Percentiles rank a stretch among this genome's conserved stretches.
Conservation (phyloP, 1,139 yeast species). For the Saccharomycopsis hybrid region DNA sequence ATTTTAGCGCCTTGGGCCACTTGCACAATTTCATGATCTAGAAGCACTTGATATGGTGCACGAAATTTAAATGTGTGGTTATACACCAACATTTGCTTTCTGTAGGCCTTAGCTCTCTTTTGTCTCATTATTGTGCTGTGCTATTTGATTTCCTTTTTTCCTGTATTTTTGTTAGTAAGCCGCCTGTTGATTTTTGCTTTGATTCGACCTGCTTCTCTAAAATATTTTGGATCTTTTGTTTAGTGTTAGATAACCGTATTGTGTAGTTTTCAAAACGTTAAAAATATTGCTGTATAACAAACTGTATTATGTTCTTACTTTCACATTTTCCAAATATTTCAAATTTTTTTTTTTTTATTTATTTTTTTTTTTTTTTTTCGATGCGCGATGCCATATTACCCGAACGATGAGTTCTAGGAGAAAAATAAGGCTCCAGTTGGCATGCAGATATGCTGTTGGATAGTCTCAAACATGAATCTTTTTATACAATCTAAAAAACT, state of each 20-base stretch:
- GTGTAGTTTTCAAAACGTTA: neutral
- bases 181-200: too few relatives aligned
- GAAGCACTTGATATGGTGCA: constrained; percentile 84
- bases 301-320: neutral
- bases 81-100: constrained; percentile 84
- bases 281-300: too few relatives aligned
- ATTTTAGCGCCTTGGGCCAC: constrained; percentile 61
- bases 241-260: too few relatives aligned
- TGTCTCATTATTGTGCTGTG: constrained; percentile 62
- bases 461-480: too few relatives aligned
- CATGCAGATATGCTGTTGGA: neutral
- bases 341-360: neutral
- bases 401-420: neutral
- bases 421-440: neutral
- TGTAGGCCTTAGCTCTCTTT: constrained; percentile 89
- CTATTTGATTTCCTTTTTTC: neutral
- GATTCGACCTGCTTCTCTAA: too few relatives aligned
- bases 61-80: constrained; percentile 84
- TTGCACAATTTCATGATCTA: constrained; percentile 72
- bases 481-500: too few relatives aligned
- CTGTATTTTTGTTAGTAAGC: too few relatives aligned
- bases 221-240: too few relatives aligned
- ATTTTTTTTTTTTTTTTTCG: neutral
- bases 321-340: neutral
- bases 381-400: neutral